A percentile compares a stretch with the other conserved stretches of the same genome.
Conservation (phyloP, 169 alveolate genomes). For the Plasmodium knowlesi region DNA sequence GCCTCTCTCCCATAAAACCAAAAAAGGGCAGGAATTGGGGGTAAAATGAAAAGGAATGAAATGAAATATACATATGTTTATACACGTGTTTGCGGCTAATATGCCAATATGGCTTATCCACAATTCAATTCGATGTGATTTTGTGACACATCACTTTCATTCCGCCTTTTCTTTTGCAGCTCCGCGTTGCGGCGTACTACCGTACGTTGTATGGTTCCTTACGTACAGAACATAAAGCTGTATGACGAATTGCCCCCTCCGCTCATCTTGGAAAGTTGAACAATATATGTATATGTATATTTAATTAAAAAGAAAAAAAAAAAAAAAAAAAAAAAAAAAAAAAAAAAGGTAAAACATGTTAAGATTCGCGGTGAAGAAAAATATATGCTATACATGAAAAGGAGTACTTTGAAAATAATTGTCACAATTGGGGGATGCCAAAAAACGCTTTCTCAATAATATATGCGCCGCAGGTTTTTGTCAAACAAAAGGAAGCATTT, state of each 20-base stretch:
- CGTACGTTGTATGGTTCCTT: background rate
- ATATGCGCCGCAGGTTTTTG: background rate
- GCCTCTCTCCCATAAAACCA: background rate
- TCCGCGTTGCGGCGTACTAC: too few species aligned
- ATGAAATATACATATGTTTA: background rate
- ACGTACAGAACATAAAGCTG: background rate
- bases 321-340: background rate
- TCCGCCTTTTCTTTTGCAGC: background rate
- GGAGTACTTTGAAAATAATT: background rate
- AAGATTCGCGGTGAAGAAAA: background rate
- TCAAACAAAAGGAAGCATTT: background rate
- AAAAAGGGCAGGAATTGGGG: background rate
- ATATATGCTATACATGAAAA: background rate
- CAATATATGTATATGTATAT: background rate
- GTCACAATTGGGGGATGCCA: conserved; percentile 1
- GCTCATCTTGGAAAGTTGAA: background rate
- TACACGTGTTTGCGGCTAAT: background rate
- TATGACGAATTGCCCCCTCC: background rate
- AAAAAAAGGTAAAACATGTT: background rate
- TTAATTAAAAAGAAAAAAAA: background rate
- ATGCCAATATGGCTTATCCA: background rate
- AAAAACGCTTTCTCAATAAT: background rate
- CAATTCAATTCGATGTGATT: background rate
- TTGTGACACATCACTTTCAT: background rate
- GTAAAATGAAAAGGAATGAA: background rate